Evolutionary conservation across 202 grass and related monocot species (phyloP).

Genomic region (Setaria viridis): DNA sequence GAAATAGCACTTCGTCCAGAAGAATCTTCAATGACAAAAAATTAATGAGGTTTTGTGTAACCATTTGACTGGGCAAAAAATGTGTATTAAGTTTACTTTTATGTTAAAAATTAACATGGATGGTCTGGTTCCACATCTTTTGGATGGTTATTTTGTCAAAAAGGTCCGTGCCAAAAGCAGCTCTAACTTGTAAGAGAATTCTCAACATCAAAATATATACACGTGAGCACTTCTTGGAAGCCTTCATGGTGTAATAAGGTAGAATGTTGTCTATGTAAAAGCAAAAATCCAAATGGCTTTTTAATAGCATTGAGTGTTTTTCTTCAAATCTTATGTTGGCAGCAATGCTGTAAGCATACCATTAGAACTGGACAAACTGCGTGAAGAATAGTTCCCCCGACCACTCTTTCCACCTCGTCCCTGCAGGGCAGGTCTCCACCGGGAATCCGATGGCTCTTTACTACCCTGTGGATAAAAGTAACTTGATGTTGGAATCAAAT

Average conservation of each 20-base stretch:
- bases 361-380: constrained; percentile 50
- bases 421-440: constrained; percentile 58
- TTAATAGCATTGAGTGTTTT: neutral
- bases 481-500: constrained; percentile 27
- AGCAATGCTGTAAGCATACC: constrained; percentile 48
- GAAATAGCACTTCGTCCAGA: constrained; percentile 53
- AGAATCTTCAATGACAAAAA: constrained; percentile 40
- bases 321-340: neutral
- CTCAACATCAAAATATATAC: neutral
- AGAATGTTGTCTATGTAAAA: neutral
- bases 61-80: neutral
- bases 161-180: neutral
- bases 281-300: neutral
- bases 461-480: constrained; percentile 47
- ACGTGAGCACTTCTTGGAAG: neutral
- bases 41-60: neutral
- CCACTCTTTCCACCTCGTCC: constrained; percentile 66
- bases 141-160: neutral
- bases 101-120: constrained; percentile 11
- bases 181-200: neutral
- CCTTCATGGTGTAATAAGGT: neutral
- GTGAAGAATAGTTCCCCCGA: constrained; percentile 66
- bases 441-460: constrained; percentile 64
- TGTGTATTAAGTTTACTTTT: neutral
- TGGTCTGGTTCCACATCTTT: neutral